A percentile compares a stretch with the other conserved stretches of the same genome.
These are phyloP conservation scores for Rhynchosporium agropyri DNA, from an alignment of 2,329 filamentous ascomycete species.

Conservation along the genomic window DNA sequence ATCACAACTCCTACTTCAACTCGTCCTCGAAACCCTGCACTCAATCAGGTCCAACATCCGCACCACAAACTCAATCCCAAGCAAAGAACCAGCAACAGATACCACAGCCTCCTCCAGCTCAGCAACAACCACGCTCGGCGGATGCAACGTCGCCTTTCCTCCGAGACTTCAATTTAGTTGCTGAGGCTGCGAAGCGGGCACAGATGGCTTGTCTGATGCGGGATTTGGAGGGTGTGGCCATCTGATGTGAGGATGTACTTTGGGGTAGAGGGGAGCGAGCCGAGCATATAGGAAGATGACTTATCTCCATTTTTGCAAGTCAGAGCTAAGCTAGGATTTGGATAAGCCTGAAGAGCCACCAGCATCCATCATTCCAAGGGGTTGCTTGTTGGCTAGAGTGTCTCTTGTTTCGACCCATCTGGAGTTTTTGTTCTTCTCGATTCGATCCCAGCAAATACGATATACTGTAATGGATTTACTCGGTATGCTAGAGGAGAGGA, in stretches of 20 bases:
- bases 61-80: slow-evolving; percentile 26
- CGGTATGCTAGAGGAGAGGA: not conserved
- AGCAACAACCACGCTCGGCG: slow-evolving; percentile 43
- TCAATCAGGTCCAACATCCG: slow-evolving; percentile 30
- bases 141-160: slow-evolving; percentile 66
- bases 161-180: slow-evolving; percentile 80
- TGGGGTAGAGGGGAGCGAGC: not conserved
- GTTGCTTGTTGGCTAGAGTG: not conserved
- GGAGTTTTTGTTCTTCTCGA: not conserved
- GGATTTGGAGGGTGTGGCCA: slow-evolving; percentile 66
- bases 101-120: slow-evolving; percentile 25
- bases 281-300: not conserved
- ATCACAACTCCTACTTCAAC: slow-evolving; percentile 30
- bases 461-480: not conserved
- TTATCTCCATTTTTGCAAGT: not conserved
- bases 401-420: not conserved
- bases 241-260: slow-evolving; percentile 26
- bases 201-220: slow-evolving; percentile 88
- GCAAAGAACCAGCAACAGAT: slow-evolving; percentile 19
- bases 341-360: not conserved
- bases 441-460: not conserved
- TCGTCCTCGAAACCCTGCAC: slow-evolving; percentile 26
- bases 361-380: not conserved
- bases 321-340: not conserved
- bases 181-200: slow-evolving; percentile 89